A percentile compares a stretch with the other conserved stretches of the same genome.
Evolutionary conservation across 345 rosid species (phyloP).

Genomic region (Bruguiera sexangula): DNA sequence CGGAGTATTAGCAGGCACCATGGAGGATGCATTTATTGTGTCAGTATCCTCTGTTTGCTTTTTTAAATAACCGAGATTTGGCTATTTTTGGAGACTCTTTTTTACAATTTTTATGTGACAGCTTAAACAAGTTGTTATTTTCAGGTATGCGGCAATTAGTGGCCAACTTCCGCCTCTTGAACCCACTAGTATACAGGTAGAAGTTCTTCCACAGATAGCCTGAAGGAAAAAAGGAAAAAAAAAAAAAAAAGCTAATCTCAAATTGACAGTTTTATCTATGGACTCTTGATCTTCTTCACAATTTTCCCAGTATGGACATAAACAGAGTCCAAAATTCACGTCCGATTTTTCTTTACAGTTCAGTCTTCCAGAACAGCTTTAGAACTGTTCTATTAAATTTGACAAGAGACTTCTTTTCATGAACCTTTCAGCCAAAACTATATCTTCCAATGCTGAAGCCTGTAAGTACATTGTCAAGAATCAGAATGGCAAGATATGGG

Average conservation of each 20-base stretch:
- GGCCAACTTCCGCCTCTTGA: constrained; percentile 38
- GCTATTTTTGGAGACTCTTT: background rate
- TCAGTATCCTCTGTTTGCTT: constrained; percentile 17
- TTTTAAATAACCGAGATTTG: background rate
- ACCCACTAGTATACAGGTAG: constrained; percentile 6
- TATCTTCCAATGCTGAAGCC: constrained; percentile 47
- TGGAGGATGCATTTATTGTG: constrained; percentile 63
- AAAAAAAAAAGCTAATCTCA: too few relatives aligned
- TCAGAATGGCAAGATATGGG: constrained; percentile 55
- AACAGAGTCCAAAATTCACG: too few relatives aligned
- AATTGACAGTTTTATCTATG: too few relatives aligned
- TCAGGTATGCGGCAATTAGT: constrained; percentile 63
- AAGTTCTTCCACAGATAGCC: too few relatives aligned
- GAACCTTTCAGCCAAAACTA: constrained; percentile 36
- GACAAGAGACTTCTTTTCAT: background rate
- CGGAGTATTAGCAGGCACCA: constrained; percentile 58
- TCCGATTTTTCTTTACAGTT: too few relatives aligned
- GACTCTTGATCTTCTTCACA: too few relatives aligned
- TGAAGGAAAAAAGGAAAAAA: too few relatives aligned
- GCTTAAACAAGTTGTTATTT: constrained; percentile 5
- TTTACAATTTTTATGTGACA: background rate
- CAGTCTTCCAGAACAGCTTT: too few relatives aligned
- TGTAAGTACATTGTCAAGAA: constrained; percentile 23
- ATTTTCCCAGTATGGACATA: too few relatives aligned
- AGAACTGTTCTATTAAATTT: background rate